These are phyloP conservation scores for Nidularia pulvinata DNA, from an alignment of 768 basidiomycete genomes.

Conservation along the genomic window DNA sequence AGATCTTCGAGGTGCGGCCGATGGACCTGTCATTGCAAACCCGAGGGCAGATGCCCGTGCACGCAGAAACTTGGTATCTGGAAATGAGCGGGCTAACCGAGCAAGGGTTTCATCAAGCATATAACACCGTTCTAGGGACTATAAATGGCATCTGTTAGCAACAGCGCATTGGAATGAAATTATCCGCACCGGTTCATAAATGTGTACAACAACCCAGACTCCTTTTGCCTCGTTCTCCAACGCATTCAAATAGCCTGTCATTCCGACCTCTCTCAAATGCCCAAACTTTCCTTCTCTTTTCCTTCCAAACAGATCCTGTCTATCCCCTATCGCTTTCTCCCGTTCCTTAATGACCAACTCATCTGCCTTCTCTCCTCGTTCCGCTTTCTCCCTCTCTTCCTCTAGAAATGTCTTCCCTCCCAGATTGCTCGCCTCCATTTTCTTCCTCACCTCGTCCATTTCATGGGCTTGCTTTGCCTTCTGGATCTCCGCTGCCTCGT, in stretches of 20 bases:
- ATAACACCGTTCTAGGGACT: constrained; percentile 81
- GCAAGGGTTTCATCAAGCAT: constrained; percentile 66
- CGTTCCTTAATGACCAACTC: constrained; percentile 42
- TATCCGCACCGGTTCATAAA: constrained; percentile 73
- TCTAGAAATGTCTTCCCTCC: constrained; percentile 77
- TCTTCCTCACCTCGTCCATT: constrained; percentile 46
- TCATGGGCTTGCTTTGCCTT: constrained; percentile 54
- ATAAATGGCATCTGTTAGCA: background rate
- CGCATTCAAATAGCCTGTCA: constrained; percentile 69
- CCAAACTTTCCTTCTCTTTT: constrained; percentile 63
- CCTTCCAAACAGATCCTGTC: constrained; percentile 45
- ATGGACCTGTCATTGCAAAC: constrained; percentile 41
- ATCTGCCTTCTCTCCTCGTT: constrained; percentile 43
- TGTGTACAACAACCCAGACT: constrained; percentile 84
- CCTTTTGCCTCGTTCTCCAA: constrained; percentile 71
- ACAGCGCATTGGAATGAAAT: constrained; percentile 1
- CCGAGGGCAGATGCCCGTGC: constrained; percentile 76
- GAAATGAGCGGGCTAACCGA: constrained; percentile 66
- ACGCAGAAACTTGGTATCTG: constrained; percentile 80
- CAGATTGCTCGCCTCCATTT: constrained; percentile 65
- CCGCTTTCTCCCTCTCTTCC: constrained; percentile 63
- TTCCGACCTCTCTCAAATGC: constrained; percentile 79
- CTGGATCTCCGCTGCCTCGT: constrained; percentile 61
- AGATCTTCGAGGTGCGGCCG: constrained; percentile 13
- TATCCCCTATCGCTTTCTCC: constrained; percentile 24